Evolutionary conservation across 331 rosid genomes (phyloP).

Genomic region (Quercus lobata): DNA sequence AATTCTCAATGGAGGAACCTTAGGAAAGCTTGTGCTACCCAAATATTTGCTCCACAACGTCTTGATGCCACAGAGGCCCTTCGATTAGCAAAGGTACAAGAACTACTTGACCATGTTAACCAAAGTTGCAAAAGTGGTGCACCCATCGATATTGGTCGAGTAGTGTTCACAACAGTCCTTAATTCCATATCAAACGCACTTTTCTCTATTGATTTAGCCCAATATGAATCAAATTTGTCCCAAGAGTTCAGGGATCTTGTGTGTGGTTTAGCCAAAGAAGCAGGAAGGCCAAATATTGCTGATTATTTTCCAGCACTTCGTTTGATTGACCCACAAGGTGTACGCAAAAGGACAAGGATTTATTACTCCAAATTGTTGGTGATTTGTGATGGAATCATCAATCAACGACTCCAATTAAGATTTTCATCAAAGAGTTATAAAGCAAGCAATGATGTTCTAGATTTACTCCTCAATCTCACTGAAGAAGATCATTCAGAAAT

Average conservation of each 20-base stretch:
- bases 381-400: slow-evolving; percentile 15
- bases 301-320: background rate
- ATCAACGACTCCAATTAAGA: slow-evolving; percentile 11
- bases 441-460: too few relatives aligned
- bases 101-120: too few relatives aligned
- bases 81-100: too few relatives aligned
- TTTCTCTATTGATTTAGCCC: too few relatives aligned
- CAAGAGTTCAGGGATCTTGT: too few relatives aligned
- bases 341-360: background rate
- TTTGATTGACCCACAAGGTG: slow-evolving; percentile 19
- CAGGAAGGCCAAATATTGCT: background rate
- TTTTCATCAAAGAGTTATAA: background rate
- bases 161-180: too few relatives aligned
- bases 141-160: too few relatives aligned
- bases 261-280: background rate
- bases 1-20: slow-evolving; percentile 15
- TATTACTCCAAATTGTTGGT: background rate
- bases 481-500: background rate
- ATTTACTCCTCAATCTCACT: too few relatives aligned
- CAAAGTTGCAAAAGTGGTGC: too few relatives aligned
- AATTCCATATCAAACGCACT: too few relatives aligned
- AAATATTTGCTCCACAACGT: background rate
- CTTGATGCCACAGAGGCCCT: too few relatives aligned
- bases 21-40: slow-evolving; percentile 2
- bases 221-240: too few relatives aligned